These are phyloP conservation scores for Prunus davidiana DNA, from an alignment of 306 rosid genomes.

Conservation along the genomic window DNA sequence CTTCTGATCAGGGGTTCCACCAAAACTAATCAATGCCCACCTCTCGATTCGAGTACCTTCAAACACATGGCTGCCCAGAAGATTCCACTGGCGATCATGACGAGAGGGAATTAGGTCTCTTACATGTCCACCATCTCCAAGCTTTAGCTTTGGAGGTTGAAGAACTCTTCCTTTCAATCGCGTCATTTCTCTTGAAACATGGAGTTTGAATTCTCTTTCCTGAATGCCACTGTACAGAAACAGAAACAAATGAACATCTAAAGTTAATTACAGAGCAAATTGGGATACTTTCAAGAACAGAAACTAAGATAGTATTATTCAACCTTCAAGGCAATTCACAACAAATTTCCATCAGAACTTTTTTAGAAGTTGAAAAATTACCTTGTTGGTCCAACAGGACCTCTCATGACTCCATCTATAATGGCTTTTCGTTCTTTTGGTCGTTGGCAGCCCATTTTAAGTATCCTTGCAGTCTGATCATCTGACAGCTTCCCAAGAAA, in stretches of 20 bases:
- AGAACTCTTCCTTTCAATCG: constrained; percentile 79
- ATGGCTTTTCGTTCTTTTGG: constrained; percentile 84
- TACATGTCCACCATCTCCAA: constrained; percentile 85
- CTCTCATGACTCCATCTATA: constrained; percentile 83
- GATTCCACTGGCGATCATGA: constrained; percentile 91
- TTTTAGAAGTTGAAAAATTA: constrained; percentile 16
- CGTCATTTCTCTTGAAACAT: constrained; percentile 88
- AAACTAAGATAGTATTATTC: background rate
- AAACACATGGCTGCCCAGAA: constrained; percentile 76
- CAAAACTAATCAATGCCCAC: constrained; percentile 89
- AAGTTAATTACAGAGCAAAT: background rate
- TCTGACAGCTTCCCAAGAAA: constrained; percentile 91
- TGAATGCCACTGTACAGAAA: constrained; percentile 63
- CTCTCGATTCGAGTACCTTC: constrained; percentile 90
- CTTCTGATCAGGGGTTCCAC: constrained; percentile 81
- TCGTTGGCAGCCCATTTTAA: constrained; percentile 93
- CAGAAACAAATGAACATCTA: constrained; percentile 12
- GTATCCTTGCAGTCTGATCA: constrained; percentile 93
- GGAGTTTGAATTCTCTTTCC: constrained; percentile 79
- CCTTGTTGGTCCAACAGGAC: constrained; percentile 87
- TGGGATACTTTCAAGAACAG: too few relatives aligned
- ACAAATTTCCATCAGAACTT: background rate
- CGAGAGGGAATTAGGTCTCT: constrained; percentile 79
- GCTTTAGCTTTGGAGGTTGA: constrained; percentile 91
- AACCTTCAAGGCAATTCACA: background rate